phyloP scores from a whole-genome alignment of 2,329 filamentous ascomycete genomes.

The Aspergillus proliferans region DNA sequence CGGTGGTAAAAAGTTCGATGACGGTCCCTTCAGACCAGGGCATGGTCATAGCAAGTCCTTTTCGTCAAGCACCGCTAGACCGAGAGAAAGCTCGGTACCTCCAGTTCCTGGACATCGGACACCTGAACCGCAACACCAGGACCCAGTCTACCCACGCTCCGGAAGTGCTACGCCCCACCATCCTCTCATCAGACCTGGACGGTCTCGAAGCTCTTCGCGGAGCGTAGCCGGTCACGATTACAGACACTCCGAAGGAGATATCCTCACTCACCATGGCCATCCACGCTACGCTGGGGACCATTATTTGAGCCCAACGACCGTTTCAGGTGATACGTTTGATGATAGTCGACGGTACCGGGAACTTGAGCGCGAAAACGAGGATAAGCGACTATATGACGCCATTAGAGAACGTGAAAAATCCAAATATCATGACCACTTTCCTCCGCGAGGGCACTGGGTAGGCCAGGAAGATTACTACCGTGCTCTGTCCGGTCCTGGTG shows the following conservation, averaged over 20 bases:
- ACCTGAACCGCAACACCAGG: slow-evolving; percentile 45
- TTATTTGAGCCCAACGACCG: slow-evolving; percentile 18
- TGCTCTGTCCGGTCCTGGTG: slow-evolving; percentile 20
- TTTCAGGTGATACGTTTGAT: slow-evolving; percentile 16
- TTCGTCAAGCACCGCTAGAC: slow-evolving; percentile 34
- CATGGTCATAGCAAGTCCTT: slow-evolving; percentile 21
- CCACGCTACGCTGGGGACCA: slow-evolving; percentile 17
- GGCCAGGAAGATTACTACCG: slow-evolving; percentile 37
- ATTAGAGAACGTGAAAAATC: slow-evolving; percentile 24
- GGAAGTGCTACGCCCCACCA: slow-evolving; percentile 13
- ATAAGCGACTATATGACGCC: slow-evolving; percentile 19
- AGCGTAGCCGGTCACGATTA: slow-evolving; percentile 22
- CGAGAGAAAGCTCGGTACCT: slow-evolving; percentile 53
- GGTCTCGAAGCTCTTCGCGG: slow-evolving; percentile 29
- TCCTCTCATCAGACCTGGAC: slow-evolving; percentile 8
- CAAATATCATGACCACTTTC: slow-evolving; percentile 15
- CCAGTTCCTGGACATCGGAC: slow-evolving; percentile 54
- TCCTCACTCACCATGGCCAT: slow-evolving; percentile 18
- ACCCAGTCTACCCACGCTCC: slow-evolving; percentile 17
- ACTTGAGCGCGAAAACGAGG: slow-evolving; percentile 17
- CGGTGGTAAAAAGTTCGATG: slow-evolving; percentile 52
- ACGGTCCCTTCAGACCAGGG: slow-evolving; percentile 11
- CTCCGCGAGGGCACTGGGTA: slow-evolving; percentile 22
- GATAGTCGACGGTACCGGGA: slow-evolving; percentile 24
- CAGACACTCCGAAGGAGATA: slow-evolving; percentile 31